Percentiles rank a stretch among this genome's conserved stretches.
Evolutionary conservation across 2,329 filamentous ascomycete species (phyloP).

Genomic region (Nemania serpens): DNA sequence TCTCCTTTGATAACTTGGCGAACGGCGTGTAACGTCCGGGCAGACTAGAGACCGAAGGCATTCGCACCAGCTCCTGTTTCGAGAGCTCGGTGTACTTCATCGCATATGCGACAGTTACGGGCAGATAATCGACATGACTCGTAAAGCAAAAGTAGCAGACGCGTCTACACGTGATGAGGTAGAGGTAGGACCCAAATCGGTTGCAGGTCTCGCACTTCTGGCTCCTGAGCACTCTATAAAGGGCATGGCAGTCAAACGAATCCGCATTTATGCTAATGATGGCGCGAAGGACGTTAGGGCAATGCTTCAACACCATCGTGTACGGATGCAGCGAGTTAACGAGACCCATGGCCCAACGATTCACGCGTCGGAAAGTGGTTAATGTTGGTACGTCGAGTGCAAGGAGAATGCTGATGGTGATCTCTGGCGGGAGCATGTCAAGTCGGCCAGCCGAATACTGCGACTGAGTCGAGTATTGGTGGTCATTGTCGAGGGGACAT

Average conservation of each 20-base stretch:
- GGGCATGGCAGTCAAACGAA: conserved; percentile 37
- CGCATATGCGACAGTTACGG: conserved; percentile 27
- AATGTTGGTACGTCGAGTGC: conserved; percentile 27
- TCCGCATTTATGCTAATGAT: conserved; percentile 43
- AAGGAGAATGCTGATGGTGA: conserved; percentile 22
- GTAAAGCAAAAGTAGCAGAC: conserved; percentile 48
- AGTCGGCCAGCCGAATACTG: conserved; percentile 17
- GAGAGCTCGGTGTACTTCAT: neutral
- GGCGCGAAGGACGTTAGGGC: conserved; percentile 40
- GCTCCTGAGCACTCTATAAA: conserved; percentile 43
- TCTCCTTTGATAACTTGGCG: neutral
- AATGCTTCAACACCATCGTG: conserved; percentile 34
- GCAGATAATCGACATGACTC: conserved; percentile 38
- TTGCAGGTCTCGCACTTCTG: conserved; percentile 43
- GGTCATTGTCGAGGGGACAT: conserved; percentile 19
- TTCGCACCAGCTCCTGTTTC: neutral
- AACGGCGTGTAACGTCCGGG: conserved; percentile 10
- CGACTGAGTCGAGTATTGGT: neutral
- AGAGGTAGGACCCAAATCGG: conserved; percentile 45
- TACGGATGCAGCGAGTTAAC: conserved; percentile 46
- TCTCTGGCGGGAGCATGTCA: conserved; percentile 27
- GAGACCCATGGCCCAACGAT: conserved; percentile 39
- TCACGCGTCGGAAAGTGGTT: conserved; percentile 27
- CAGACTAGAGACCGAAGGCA: conserved; percentile 7
- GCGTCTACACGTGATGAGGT: conserved; percentile 45